phyloP scores from a whole-genome alignment of 257 asterid genomes.

The Solanum ossicruentum region DNA sequence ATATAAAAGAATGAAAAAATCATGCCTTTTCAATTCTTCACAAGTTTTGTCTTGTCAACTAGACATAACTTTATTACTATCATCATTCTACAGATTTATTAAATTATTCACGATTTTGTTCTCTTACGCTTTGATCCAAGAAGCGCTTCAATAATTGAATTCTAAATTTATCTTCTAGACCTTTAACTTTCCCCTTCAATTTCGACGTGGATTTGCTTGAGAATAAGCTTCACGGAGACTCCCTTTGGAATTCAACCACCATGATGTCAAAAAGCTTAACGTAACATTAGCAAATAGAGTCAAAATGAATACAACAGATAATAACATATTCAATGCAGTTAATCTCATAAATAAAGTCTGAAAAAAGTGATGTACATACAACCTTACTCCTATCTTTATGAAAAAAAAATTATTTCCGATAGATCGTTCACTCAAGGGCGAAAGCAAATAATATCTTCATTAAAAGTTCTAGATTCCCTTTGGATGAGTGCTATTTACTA shows the following conservation, averaged over 20 bases:
- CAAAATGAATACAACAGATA: background rate
- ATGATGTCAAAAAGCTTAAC: background rate
- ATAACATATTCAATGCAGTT: background rate
- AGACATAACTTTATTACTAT: background rate
- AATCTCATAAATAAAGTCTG: background rate
- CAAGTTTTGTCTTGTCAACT: background rate
- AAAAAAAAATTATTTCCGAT: rapidly evolving
- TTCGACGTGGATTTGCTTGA: background rate
- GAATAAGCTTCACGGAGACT: background rate
- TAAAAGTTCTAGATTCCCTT: background rate
- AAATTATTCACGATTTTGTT: background rate
- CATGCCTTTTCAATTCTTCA: background rate
- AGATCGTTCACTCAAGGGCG: background rate
- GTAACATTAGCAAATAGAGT: background rate
- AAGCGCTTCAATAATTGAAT: background rate
- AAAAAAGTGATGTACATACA: rapidly evolving
- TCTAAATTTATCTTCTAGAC: background rate
- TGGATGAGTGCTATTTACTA: background rate
- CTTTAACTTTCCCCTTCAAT: no score
- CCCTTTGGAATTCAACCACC: background rate
- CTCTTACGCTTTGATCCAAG: background rate
- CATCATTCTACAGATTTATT: background rate
- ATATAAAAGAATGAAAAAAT: background rate
- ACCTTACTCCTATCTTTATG: no score
- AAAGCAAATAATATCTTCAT: background rate